Evolutionary conservation across 495 filamentous ascomycete species (phyloP), one percentile per base, ranked within the genome.

Genomic region (Neurospora discreta): DNA sequence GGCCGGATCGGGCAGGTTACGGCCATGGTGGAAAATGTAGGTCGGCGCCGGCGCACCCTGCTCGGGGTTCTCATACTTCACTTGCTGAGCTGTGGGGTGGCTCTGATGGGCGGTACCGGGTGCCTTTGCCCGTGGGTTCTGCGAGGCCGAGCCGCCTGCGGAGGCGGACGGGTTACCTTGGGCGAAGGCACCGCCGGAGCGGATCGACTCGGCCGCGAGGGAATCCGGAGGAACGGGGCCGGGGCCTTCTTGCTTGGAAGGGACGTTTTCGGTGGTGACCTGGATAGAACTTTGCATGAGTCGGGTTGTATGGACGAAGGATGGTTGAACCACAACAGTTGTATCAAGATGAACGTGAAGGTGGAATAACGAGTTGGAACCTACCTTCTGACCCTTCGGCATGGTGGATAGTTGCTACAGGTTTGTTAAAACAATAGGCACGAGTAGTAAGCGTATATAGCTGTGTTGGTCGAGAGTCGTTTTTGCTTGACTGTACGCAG

Each of bases 181-280:
- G 13, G 75, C 67, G 71, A 79, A 79, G 16, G 39, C 76, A 70
- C 75, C 77, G 70, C 75, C 73, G 6, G 65, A 15, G 15, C 70
- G 72, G 44, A 70, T 44, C 0, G 81, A 83, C 39, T 84, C 80
- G 60, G 83, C 78, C 13, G 83, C 83, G 13, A 84, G 79, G 0
- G 83, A 84, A 41, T 73, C 74, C 69, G 73, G 1, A 11, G 73
- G 39, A 18, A 83, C 77, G 5, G 70, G 3, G 40, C 83, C 83
- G 11, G 78, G 42, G n/a, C 73, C 76, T 69, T 84, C 82, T 3
- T 43, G 72, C 13, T 68, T 78, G 3, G 68, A 9, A 5, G 81
- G 81, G 33, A 78, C 77, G 58, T 80, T 75, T 44, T 73, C 44
- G 67, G 75, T 41, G 65, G 72, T 67, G 67, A 73, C 72, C 69